Percentiles rank a stretch among this genome's conserved stretches.
phyloP scores from a whole-genome alignment of 2,329 filamentous ascomycete genomes.

The Trichoderma lentiforme region DNA sequence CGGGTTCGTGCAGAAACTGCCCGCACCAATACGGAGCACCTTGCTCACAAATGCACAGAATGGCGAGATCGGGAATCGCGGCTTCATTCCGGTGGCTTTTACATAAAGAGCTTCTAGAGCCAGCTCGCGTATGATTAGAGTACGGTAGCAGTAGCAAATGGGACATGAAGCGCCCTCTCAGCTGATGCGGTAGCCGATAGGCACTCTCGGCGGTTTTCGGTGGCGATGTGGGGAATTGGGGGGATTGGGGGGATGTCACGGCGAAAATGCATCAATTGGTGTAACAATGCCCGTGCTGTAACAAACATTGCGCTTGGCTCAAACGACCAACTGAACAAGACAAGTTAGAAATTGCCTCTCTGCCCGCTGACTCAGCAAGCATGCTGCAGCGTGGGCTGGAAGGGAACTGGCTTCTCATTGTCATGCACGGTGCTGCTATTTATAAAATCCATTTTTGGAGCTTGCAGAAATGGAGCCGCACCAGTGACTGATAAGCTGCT shows the following conservation, averaged over 20 bases:
- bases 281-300: neutral
- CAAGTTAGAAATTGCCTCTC: neutral
- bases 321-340: neutral
- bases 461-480: neutral
- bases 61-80: constrained; percentile 1
- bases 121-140: too few relatives aligned
- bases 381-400: neutral
- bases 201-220: neutral
- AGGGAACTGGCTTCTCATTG: neutral
- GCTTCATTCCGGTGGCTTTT: constrained; percentile 14
- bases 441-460: neutral
- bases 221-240: neutral
- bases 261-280: neutral
- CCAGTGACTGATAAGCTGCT: neutral
- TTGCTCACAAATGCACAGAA: neutral
- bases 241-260: neutral
- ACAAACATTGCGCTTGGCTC: neutral
- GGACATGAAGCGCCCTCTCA: neutral
- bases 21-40: neutral
- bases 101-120: neutral
- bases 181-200: constrained; percentile 1
- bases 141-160: too few relatives aligned
- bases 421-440: neutral
- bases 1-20: neutral
- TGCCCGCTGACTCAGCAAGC: neutral